Evolutionary conservation across 768 basidiomycete genomes (phyloP).

Genomic region (Mycena epipterygia): DNA sequence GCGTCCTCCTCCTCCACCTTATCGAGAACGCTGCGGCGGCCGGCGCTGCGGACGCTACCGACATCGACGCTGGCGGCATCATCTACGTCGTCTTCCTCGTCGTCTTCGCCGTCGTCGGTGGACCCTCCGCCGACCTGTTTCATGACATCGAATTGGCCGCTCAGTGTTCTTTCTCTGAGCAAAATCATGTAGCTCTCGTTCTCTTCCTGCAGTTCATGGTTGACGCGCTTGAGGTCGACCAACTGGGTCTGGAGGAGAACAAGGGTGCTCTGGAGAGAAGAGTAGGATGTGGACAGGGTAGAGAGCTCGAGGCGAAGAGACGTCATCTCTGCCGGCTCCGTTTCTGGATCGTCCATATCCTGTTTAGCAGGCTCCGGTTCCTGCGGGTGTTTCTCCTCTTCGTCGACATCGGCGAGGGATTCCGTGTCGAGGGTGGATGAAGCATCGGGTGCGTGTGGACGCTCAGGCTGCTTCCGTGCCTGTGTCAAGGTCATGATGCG

Average conservation of each 20-base stretch:
- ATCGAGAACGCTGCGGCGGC: slow-evolving; percentile 71
- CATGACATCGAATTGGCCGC: slow-evolving; percentile 86
- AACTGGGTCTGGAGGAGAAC: slow-evolving; percentile 89
- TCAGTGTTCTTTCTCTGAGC: slow-evolving; percentile 90
- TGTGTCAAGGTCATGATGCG: slow-evolving; percentile 87
- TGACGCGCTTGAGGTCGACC: slow-evolving; percentile 88
- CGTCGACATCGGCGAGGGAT: slow-evolving; percentile 57
- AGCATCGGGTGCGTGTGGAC: slow-evolving; percentile 26
- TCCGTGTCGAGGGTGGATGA: slow-evolving; percentile 52
- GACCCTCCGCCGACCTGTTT: slow-evolving; percentile 70
- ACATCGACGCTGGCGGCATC: slow-evolving; percentile 60
- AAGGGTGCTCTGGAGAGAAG: slow-evolving; percentile 86
- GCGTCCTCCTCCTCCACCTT: slow-evolving; percentile 70
- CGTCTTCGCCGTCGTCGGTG: slow-evolving; percentile 56
- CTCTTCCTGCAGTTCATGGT: slow-evolving; percentile 91
- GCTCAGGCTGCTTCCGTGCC: slow-evolving; percentile 68
- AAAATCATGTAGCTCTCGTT: slow-evolving; percentile 98
- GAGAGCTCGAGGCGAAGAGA: slow-evolving; percentile 86
- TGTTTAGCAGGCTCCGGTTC: slow-evolving; percentile 49
- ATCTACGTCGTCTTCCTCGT: slow-evolving; percentile 57
- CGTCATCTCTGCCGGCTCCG: slow-evolving; percentile 91
- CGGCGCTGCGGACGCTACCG: slow-evolving; percentile 69
- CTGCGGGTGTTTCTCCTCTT: slow-evolving; percentile 47
- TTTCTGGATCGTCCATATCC: slow-evolving; percentile 73
- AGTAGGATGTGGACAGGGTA: slow-evolving; percentile 87